These are phyloP conservation scores for Botryosphaeria dothidea DNA, from an alignment of 2,329 filamentous ascomycete genomes.

Conservation along the genomic window DNA sequence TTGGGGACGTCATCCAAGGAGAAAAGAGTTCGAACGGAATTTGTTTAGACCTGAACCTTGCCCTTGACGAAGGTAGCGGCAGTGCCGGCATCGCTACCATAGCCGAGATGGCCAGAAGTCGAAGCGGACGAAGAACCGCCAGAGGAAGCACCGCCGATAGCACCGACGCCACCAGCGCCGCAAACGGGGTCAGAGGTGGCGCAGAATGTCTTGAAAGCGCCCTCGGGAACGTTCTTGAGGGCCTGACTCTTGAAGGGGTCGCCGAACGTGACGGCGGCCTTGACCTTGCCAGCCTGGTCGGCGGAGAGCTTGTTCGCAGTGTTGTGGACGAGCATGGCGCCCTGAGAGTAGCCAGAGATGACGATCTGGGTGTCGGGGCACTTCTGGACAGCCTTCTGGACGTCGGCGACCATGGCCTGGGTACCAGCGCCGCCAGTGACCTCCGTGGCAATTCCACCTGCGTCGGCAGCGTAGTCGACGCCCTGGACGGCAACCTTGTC, in stretches of 20 bases:
- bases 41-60: background rate
- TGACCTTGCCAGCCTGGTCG: slow-evolving; percentile 20
- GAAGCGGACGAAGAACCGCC: slow-evolving; percentile 12
- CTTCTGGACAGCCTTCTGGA: slow-evolving; percentile 38
- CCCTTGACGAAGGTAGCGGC: slow-evolving; percentile 30
- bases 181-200: slow-evolving; percentile 30
- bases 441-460: slow-evolving; percentile 33
- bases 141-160: slow-evolving; percentile 26
- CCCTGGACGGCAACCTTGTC: slow-evolving; percentile 53
- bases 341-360: slow-evolving; percentile 47
- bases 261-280: slow-evolving; percentile 38
- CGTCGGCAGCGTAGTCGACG: slow-evolving; percentile 52
- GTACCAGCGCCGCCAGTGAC: slow-evolving; percentile 4
- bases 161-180: slow-evolving; percentile 20
- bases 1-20: background rate
- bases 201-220: slow-evolving; percentile 27
- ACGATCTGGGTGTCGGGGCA: slow-evolving; percentile 51
- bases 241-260: slow-evolving; percentile 35
- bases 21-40: background rate
- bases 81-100: slow-evolving; percentile 29
- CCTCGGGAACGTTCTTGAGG: slow-evolving; percentile 27
- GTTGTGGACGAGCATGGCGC: slow-evolving; percentile 36
- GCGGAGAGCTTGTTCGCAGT: slow-evolving; percentile 2
- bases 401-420: slow-evolving; percentile 44
- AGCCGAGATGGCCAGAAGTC: slow-evolving; percentile 32